These are phyloP conservation scores for Tetrapyrgos nigripes DNA, from an alignment of 1,284 basidiomycete genomes.

Conservation along the genomic window DNA sequence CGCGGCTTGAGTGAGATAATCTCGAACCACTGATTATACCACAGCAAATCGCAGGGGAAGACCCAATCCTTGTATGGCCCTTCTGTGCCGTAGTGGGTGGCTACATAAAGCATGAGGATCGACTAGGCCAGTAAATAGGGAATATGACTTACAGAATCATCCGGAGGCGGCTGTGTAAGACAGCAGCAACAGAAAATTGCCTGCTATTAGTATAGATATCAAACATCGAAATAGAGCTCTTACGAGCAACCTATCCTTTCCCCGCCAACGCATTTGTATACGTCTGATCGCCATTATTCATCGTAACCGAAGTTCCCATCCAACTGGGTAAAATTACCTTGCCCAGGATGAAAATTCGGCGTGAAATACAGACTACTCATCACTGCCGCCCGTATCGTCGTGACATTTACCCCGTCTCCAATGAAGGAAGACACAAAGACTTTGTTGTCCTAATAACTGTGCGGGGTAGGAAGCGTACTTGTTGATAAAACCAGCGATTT, in stretches of 20 bases:
- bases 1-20: slow-evolving; percentile 37
- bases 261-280: slow-evolving; percentile 22
- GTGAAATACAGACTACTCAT: slow-evolving; percentile 21
- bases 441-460: slow-evolving; percentile 13
- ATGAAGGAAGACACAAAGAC: slow-evolving; percentile 26
- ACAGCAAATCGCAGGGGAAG: slow-evolving; percentile 38
- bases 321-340: slow-evolving; percentile 20
- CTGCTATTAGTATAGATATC: slow-evolving; percentile 14
- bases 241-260: slow-evolving; percentile 41
- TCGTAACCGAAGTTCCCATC: slow-evolving; percentile 28
- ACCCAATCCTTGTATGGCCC: slow-evolving; percentile 39
- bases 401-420: slow-evolving; percentile 25
- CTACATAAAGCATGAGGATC: slow-evolving; percentile 14
- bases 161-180: slow-evolving; percentile 48
- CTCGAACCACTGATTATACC: slow-evolving; percentile 37
- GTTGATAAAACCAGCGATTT: slow-evolving; percentile 30
- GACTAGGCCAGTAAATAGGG: background rate
- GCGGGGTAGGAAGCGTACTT: slow-evolving; percentile 24
- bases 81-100: slow-evolving; percentile 42
- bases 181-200: slow-evolving; percentile 12
- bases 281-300: slow-evolving; percentile 30
- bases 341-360: slow-evolving; percentile 28
- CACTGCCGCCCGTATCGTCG: slow-evolving; percentile 18
- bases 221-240: slow-evolving; percentile 20
- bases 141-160: slow-evolving; percentile 40